Evolutionary conservation across 1,284 basidiomycete genomes (phyloP), one percentile per base, ranked within the genome.

Genomic region (Ceratobasidium sp.): DNA sequence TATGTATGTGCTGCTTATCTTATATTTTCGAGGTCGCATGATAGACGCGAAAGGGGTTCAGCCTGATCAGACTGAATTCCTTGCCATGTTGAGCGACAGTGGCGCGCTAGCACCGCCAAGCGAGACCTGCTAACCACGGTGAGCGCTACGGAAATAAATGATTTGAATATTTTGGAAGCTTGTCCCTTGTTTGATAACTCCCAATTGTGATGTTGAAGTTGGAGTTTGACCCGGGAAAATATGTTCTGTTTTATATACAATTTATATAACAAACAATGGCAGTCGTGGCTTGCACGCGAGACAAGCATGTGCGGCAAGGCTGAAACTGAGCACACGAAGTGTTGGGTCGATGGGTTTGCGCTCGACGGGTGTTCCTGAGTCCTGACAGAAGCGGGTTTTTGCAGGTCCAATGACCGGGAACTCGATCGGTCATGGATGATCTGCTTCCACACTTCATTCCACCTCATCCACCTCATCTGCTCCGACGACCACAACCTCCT

Each of bases 291-390:
- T n/a, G n/a, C n/a, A n/a, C n/a, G n/a, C n/a, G n/a, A n/a, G n/a
- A n/a, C n/a, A n/a, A n/a, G n/a, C n/a, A n/a, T n/a, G n/a, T n/a
- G n/a, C n/a, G n/a, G n/a, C n/a, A n/a, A 40, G 38, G 38, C 38
- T 40, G 38, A 40, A 40, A 40, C 38, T 17, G 38, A 17, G 17
- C 38, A 40, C 17, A 8, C 8, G 38, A 40, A 17, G 8, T 8
- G 38, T 7, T 40, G 38, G 10, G 7, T 20, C 10, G 22, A n/a
- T 8, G 27, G 6, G 5, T 62, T 49, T 50, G 34, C n/a, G 7
- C 17, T n/a, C n/a, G n/a, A n/a, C n/a, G n/a, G n/a, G n/a, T n/a
- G 58, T 47, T 62, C 58, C 45, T 62, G 43, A 62, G 50, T 43
- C 38, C 38, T 47, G 40, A 58, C 13, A 47, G 58, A 62, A 62